Base-by-base conservation (phyloP, 345 rosid genomes). In the Aegle marmelos region DNA sequence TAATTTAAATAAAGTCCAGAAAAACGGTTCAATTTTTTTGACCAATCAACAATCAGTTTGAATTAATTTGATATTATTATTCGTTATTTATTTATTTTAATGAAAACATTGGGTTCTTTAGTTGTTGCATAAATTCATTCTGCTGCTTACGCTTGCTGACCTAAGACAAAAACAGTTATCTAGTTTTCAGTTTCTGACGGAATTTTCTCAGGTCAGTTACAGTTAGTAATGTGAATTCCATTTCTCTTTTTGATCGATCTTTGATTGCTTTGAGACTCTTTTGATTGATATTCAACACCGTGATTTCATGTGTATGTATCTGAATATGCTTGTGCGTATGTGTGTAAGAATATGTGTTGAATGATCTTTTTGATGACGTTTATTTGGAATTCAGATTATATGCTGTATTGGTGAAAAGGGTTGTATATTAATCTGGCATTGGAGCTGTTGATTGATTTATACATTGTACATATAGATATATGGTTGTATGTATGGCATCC, bases 401-500 rank as follows among this genome's bases (percentile, higher is more conserved):
- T 9, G 22, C 24, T 34, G 53, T 30, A 34, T 72, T 72, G 5
- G n/a, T 58, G n/a, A 72, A 58, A 24, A 36, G 76, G 76, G 65
- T 72, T 24, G 76, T 14, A 66, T 57, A 13, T 24, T 65, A 57
- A 58, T 57, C 61, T 72, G 34, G 17, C 33, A 72, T 72, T 72
- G 53, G 34, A 13, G n/a, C 22, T 57, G 8, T 56, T 33, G 7
- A 22, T 54, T 31, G 34, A 31, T 31, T 19, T 60, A 21, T 61
- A 3, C 6, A 24, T 36, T 57, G 24, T 48, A 50, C 24, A 28
- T 9, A 22, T n/a, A 21, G n/a, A 21, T 22, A 21, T 65, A 11
- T 33, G 62, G 10, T 57, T 41, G 16, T 13, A 24, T 27, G 68
- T 64, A 53, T 8, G 57, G 21, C 57, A 53, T 25, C 57, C 57